Conservation (phyloP, 192 early-diverging fungal genomes). For the Nowakowskiella sp. region DNA sequence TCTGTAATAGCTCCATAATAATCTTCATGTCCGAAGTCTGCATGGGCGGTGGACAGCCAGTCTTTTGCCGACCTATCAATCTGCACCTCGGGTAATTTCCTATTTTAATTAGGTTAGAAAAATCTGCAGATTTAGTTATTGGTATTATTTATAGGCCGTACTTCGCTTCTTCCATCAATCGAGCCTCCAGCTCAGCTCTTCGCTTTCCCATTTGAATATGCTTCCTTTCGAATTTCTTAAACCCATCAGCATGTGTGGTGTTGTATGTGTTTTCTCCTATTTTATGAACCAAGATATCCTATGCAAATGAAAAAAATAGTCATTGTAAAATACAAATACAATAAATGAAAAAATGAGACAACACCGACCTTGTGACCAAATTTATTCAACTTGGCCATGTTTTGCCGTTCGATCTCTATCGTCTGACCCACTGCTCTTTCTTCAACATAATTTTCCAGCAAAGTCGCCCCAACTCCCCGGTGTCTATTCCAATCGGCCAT, state of each 20-base stretch:
- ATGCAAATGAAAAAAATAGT: background rate
- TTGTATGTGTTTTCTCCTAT: background rate
- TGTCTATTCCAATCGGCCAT: conserved; percentile 43
- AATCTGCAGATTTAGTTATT: background rate
- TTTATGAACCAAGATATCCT: conserved; percentile 13
- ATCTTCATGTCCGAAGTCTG: conserved; percentile 28
- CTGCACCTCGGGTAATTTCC: conserved; percentile 11
- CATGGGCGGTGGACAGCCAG: conserved; percentile 31
- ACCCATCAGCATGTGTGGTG: conserved; percentile 3
- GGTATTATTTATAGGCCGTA: conserved; percentile 12
- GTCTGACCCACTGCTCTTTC: conserved; percentile 39
- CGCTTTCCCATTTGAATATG: conserved; percentile 2
- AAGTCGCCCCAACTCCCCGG: conserved; percentile 41
- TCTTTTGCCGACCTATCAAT: conserved; percentile 25
- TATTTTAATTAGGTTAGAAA: conserved; percentile 2
- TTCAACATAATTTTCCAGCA: conserved; percentile 51
- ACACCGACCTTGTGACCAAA: conserved; percentile 34
- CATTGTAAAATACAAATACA: no score
- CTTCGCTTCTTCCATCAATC: conserved; percentile 34
- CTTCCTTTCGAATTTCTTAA: background rate
- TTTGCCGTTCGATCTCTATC: conserved; percentile 20
- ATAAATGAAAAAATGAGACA: no score
- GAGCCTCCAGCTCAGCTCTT: conserved; percentile 25
- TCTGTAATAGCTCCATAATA: conserved; percentile 16
- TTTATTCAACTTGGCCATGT: conserved; percentile 25